A percentile compares a stretch with the other conserved stretches of the same genome.
Evolutionary conservation across 2,329 filamentous ascomycete genomes (phyloP).

Genomic region (Penicillium brasilianum): DNA sequence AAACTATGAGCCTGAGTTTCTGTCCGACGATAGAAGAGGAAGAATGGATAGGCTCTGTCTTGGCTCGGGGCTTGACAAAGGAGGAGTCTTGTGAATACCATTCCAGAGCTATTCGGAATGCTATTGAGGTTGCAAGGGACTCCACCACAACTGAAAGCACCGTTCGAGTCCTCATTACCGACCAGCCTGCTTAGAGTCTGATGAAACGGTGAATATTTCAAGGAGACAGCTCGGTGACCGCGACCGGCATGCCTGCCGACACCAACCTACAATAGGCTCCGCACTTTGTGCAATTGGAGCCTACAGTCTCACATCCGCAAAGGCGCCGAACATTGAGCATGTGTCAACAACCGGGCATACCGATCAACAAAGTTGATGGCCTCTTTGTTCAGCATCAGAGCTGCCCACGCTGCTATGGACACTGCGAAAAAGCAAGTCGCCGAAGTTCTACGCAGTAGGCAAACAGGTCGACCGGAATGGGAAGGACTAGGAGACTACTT

Average conservation of each 20-base stretch:
- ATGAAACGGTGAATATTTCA: not conserved
- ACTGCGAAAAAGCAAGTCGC: not conserved
- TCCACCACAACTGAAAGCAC: not conserved
- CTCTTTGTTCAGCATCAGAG: not conserved
- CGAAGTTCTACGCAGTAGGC: not conserved
- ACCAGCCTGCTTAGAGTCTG: not conserved
- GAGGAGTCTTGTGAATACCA: slow-evolving; percentile 4
- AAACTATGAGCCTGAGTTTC: not conserved
- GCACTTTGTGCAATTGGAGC: not conserved
- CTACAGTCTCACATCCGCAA: not conserved
- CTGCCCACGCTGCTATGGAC: not conserved
- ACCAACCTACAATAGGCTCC: not conserved
- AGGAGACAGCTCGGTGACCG: not conserved
- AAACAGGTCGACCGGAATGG: not conserved
- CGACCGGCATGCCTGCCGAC: not conserved
- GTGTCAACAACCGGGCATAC: too few relatives aligned
- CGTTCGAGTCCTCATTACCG: not conserved
- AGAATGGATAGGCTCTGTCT: slow-evolving; percentile 5
- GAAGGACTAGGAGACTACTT: not conserved
- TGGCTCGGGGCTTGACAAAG: slow-evolving; percentile 4
- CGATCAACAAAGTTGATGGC: not conserved
- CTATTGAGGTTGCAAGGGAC: not conserved
- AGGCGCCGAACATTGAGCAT: not conserved
- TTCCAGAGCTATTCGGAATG: slow-evolving; percentile 1
- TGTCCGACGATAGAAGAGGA: slow-evolving; percentile 11